Base-by-base conservation (phyloP, 805 yeast species). In the Yamadazyma phyllophila region DNA sequence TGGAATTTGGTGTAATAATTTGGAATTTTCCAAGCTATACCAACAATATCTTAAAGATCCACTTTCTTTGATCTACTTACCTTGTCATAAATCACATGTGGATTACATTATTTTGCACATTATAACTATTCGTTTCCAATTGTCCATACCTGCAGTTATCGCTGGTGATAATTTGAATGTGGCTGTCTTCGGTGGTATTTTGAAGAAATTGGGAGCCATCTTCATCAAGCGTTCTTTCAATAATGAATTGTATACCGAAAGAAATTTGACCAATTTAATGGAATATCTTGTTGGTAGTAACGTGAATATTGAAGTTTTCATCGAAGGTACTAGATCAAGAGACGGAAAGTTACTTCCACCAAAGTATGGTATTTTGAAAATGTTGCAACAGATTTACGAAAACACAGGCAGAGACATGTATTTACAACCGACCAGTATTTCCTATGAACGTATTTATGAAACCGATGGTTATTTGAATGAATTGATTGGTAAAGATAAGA, bases 81-180 rank as follows among this genome's bases (percentile, higher is more conserved):
- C 86, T 2, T 78, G 81, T 52, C 86, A 81, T 61, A 78, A 79
- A 57, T 76, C 83, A 9, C 86, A 81, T 56, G 65, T 80, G 34
- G 86, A 81, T 59, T 81, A 81, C 57, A 78, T 81, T 41, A 74
- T 81, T 44, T 55, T 81, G 40, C 85, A 81, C 53, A 67, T 79
- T 43, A 63, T 79, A 27, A 68, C 79, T 48, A 70, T 78, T 52
- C 63, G 85, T 29, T 70, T 80, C 51, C 80, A 78, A 24, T 59
- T 81, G 44, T 67, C 83, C 3, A 59, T 73, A 9, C 86, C 86
- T 1, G 61, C 74, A 4, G 83, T 81, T 6, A 77, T 81, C 31
- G 85, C 86, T 1, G 86, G 86, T n/a, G 85, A 81, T 41, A 81
- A 81, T 57, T 71, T 81, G 55, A 80, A 81, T 53, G 80, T 81